Evolutionary conservation across 2,329 filamentous ascomycete genomes (phyloP), one percentile per base, ranked within the genome.

Genomic region (Harringtonia lauricola): DNA sequence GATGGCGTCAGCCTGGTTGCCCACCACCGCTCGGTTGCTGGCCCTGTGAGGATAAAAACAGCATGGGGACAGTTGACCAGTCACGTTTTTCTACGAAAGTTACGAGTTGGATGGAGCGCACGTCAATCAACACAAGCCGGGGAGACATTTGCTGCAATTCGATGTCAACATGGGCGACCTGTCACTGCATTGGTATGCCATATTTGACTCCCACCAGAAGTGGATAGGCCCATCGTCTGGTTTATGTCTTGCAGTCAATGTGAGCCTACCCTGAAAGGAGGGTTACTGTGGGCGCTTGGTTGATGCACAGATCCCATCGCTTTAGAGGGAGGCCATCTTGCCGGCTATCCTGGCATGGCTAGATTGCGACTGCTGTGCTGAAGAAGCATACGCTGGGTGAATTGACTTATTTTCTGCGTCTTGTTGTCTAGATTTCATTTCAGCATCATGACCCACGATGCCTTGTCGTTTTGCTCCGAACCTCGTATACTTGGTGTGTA

Each of bases 401-500:
- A 24, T 38, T 34, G 41, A 14, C 24, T 44, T 24, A 38, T 40
- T 40, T 37, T 29, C 21, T 37, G 10, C 14, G 21, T 29, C 7
- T 41, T 47, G 10, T 39, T 40, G 37, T 44, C 22, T 29, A 40
- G 18, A 42, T 39, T 31, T 21, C 49, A 48, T 49, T 51, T 50
- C 48, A 46, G 50, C 52, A 49, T 51, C 47, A 51, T 50, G 51
- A 52, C 49, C 40, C 49, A 44, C 51, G 42, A 48, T 55, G 51
- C 48, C 45, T 48, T 48, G 24, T 37, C 35, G 26, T 21, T 47
- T 51, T 53, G 44, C 44, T 48, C 46, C 47, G 56, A 58, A 57
- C 58, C 56, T 59, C 55, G 41, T 43, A 45, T 40, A 33, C 37
- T 37, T 30, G 38, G 17, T 45, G 44, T 45, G 44, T 43, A 47